Evolutionary conservation across 2,329 filamentous ascomycete genomes (phyloP).

Genomic region (Elsinoe perseae): DNA sequence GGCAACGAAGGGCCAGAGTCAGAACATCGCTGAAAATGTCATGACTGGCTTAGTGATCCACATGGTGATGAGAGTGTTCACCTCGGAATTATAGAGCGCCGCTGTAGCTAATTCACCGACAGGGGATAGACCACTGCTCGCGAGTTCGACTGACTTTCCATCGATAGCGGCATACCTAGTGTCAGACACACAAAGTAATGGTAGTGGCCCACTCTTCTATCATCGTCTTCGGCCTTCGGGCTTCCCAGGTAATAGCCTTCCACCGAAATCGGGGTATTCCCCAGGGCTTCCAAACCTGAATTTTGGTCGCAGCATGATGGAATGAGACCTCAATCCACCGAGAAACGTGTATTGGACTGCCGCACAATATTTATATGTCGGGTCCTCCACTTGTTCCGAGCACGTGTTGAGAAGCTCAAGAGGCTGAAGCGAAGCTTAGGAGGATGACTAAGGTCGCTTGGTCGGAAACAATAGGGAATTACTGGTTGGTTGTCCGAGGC

Average conservation of each 20-base stretch:
- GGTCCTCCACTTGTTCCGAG: constrained; percentile 1
- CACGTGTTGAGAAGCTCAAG: neutral
- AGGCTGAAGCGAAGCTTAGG: neutral
- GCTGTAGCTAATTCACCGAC: too few species aligned
- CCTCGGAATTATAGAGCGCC: too few species aligned
- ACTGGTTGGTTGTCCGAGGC: neutral
- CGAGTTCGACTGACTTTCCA: too few species aligned
- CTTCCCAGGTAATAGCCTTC: neutral
- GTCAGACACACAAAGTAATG: neutral
- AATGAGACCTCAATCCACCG: neutral
- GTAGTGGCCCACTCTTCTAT: neutral
- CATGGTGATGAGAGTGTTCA: too few species aligned
- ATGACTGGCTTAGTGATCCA: too few species aligned
- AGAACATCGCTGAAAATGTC: too few species aligned
- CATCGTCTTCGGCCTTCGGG: neutral
- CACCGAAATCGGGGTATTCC: neutral
- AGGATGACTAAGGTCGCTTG: neutral
- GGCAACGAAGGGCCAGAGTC: too few species aligned
- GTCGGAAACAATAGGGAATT: constrained; percentile 1
- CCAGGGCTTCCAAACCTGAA: neutral
- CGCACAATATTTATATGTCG: constrained; percentile 1
- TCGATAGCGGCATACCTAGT: too few species aligned
- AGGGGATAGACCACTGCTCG: too few species aligned
- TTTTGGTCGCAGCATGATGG: neutral
- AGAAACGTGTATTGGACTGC: neutral